phyloP scores from a whole-genome alignment of 768 basidiomycete genomes.

The Trametes cingulata region DNA sequence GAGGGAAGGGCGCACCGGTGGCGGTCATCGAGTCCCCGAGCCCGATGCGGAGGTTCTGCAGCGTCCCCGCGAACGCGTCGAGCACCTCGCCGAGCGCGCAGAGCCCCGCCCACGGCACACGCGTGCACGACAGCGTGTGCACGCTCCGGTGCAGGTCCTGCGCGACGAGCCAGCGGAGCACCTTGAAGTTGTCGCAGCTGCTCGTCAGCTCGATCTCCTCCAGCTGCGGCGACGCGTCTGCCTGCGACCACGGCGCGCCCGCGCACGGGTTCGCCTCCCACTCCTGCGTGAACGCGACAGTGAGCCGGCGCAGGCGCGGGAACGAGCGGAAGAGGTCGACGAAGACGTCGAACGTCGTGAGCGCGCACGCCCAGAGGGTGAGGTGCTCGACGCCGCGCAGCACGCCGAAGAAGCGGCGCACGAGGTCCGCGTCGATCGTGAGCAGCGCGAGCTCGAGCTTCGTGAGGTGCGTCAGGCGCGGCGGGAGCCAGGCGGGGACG shows the following conservation, averaged over 20 bases:
- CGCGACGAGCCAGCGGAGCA: constrained; percentile 13
- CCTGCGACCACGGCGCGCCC: not conserved
- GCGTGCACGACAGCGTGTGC: constrained; percentile 8
- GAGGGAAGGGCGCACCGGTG: not conserved
- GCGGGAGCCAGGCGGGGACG: constrained; percentile 3
- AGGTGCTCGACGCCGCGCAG: constrained; percentile 10
- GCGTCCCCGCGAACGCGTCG: constrained; percentile 4
- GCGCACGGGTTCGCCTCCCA: constrained; percentile 11
- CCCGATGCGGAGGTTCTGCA: constrained; percentile 11
- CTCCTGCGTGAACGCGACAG: constrained; percentile 17
- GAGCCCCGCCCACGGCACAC: constrained; percentile 7
- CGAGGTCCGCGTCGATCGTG: constrained; percentile 13
- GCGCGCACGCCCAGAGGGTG: constrained; percentile 18
- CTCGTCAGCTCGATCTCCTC: constrained; percentile 13
- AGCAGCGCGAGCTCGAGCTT: constrained; percentile 20
- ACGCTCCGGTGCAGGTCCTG: constrained; percentile 5
- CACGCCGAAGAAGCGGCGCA: constrained; percentile 7
- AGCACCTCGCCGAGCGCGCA: not conserved
- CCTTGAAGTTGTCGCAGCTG: constrained; percentile 16
- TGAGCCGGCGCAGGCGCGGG: constrained; percentile 10
- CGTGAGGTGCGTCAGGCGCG: constrained; percentile 8
- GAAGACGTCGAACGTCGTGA: constrained; percentile 17
- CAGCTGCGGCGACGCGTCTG: not conserved
- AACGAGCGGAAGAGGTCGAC: constrained; percentile 11
- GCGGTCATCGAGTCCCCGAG: constrained; percentile 2